Conservation (phyloP, 169 alveolate species). For the Blepharisma undulans region DNA sequence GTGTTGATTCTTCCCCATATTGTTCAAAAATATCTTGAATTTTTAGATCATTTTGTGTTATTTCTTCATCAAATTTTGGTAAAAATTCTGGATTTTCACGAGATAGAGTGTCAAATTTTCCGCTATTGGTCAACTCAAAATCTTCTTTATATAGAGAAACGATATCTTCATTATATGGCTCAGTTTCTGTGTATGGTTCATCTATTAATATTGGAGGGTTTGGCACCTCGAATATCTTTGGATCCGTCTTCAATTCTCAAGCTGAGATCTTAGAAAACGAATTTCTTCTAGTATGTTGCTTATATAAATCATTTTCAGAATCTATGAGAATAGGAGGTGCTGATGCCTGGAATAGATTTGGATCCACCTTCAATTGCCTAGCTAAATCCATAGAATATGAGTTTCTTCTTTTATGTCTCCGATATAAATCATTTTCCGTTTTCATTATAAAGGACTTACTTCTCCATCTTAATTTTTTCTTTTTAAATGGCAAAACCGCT, state of each 20-base stretch:
- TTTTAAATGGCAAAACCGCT: neutral
- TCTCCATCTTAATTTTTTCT: neutral
- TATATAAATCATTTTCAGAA: neutral
- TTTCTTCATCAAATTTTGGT: neutral
- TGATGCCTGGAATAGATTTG: neutral
- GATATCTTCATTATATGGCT: neutral
- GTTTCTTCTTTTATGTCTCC: neutral
- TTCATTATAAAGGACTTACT: neutral
- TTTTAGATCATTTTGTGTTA: neutral
- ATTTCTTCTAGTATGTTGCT: neutral
- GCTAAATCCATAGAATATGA: neutral
- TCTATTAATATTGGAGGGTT: neutral
- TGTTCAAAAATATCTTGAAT: no score
- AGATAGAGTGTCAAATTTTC: neutral
- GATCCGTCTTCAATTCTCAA: neutral
- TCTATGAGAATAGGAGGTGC: neutral
- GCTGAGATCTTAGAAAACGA: neutral
- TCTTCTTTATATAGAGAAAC: neutral
- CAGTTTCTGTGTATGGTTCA: neutral
- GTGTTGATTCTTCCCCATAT: neutral
- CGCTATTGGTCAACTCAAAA: neutral
- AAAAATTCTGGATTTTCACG: neutral
- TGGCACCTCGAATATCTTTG: neutral
- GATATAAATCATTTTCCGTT: neutral
- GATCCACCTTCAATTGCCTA: neutral